Percentiles rank a stretch among this genome's conserved stretches.
Evolutionary conservation across 495 filamentous ascomycete species (phyloP).

Genomic region (Penicillium simplicissimum): DNA sequence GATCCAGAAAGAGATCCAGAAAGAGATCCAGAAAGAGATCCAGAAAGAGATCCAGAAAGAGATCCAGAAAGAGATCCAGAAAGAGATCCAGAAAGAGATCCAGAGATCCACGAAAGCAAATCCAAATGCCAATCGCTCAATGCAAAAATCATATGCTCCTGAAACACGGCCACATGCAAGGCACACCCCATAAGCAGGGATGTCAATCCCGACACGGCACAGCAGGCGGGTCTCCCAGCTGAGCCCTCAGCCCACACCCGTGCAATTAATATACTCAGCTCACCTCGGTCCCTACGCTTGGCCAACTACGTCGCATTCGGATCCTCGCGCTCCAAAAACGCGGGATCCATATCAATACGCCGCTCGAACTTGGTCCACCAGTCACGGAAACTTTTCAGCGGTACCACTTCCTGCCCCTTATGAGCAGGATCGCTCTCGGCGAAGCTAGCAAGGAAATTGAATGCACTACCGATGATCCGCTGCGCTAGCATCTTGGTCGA

Average conservation of each 20-base stretch:
- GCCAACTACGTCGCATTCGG: constrained; percentile 28
- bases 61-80: too few species aligned
- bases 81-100: too few species aligned
- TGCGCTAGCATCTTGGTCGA: constrained; percentile 80
- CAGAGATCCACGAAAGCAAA: too few species aligned
- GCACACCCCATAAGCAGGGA: not conserved
- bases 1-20: too few species aligned
- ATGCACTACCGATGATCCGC: constrained; percentile 93
- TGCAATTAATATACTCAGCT: not conserved
- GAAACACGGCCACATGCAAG: constrained; percentile 7
- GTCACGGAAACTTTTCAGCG: constrained; percentile 86
- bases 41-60: too few species aligned
- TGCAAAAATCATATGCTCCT: constrained; percentile 6
- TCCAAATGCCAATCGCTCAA: constrained; percentile 10
- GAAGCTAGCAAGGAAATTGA: constrained; percentile 93
- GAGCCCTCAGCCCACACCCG: not conserved
- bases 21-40: too few species aligned
- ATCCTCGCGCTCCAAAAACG: constrained; percentile 83
- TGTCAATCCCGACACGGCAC: not conserved
- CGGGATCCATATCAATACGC: constrained; percentile 79
- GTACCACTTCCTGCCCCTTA: constrained; percentile 77
- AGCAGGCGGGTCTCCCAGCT: not conserved
- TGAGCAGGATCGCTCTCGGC: constrained; percentile 49
- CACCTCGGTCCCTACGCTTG: not conserved
- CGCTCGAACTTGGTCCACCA: constrained; percentile 99